Evolutionary conservation across 2,329 filamentous ascomycete genomes (phyloP).

Genomic region (Domatiomyces globalis): DNA sequence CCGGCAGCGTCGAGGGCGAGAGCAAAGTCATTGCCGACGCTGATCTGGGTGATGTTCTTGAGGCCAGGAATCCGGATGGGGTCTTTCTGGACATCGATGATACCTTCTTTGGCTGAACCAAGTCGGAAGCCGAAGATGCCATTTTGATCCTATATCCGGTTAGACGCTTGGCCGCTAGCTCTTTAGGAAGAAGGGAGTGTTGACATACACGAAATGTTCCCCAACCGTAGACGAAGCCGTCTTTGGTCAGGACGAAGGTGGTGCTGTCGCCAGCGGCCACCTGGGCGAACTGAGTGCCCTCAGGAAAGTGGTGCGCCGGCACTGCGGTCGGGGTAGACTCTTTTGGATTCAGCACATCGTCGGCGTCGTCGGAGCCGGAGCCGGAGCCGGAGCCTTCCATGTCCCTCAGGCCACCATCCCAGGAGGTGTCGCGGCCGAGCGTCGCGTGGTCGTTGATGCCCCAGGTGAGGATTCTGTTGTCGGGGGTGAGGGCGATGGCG

Average conservation of each 20-base stretch:
- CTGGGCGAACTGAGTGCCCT: conserved; percentile 50
- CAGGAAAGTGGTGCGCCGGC: conserved; percentile 38
- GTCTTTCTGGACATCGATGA: conserved; percentile 27
- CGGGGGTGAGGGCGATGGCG: conserved; percentile 55
- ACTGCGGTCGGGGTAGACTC: conserved; percentile 55
- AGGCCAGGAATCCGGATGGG: conserved; percentile 37
- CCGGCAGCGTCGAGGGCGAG: conserved; percentile 53
- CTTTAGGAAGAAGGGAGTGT: neutral
- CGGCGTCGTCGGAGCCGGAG: neutral
- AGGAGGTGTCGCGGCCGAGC: conserved; percentile 57
- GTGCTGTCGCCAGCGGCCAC: conserved; percentile 61
- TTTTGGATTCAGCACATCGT: conserved; percentile 46
- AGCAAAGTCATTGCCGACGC: conserved; percentile 58
- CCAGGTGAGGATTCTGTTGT: conserved; percentile 76
- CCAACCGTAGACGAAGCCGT: conserved; percentile 69
- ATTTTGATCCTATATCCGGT: conserved; percentile 35
- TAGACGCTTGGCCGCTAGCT: neutral
- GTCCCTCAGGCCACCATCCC: conserved; percentile 21
- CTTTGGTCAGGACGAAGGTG: conserved; percentile 60
- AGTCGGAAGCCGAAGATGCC: conserved; percentile 41
- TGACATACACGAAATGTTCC: conserved; percentile 57
- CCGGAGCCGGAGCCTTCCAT: conserved; percentile 23
- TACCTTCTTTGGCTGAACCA: conserved; percentile 10
- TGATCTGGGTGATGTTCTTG: conserved; percentile 50
- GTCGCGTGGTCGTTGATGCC: conserved; percentile 73